Evolutionary conservation across 2,329 filamentous ascomycete genomes (phyloP).

Genomic region (Fusarium paranaense): DNA sequence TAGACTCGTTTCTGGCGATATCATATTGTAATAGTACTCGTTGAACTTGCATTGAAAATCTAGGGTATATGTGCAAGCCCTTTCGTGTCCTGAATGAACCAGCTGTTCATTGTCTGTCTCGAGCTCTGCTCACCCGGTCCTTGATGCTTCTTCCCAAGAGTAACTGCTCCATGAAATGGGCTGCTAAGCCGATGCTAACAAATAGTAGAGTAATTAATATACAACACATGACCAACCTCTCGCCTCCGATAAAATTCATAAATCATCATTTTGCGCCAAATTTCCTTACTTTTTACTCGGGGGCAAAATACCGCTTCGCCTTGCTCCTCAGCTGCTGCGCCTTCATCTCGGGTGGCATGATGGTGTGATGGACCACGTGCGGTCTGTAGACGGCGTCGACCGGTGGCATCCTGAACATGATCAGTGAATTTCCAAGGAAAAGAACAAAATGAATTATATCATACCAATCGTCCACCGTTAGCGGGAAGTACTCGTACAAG

Average conservation of each 20-base stretch:
- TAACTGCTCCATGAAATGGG: constrained; percentile 7
- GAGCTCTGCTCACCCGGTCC: constrained; percentile 9
- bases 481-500: constrained; percentile 93
- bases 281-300: constrained; percentile 59
- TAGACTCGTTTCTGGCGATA: not conserved
- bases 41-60: constrained; percentile 28
- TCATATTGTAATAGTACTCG: not conserved
- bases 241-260: constrained; percentile 27
- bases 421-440: constrained; percentile 25
- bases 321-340: constrained; percentile 74
- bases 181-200: not conserved
- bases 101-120: constrained; percentile 3
- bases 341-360: constrained; percentile 76
- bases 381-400: constrained; percentile 92
- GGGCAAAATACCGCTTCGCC: constrained; percentile 78
- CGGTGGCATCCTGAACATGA: constrained; percentile 74
- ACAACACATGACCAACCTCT: constrained; percentile 25
- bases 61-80: constrained; percentile 34
- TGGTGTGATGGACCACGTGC: constrained; percentile 92
- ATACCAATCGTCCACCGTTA: constrained; percentile 89
- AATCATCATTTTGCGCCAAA: constrained; percentile 31
- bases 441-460: constrained; percentile 28
- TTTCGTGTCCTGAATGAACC: constrained; percentile 20
- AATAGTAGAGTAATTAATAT: constrained; percentile 28
- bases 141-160: constrained; percentile 11